A percentile compares a stretch with the other conserved stretches of the same genome.
Evolutionary conservation across 164 flowering plant species (phyloP).

Genomic region (Stephania cephalantha): DNA sequence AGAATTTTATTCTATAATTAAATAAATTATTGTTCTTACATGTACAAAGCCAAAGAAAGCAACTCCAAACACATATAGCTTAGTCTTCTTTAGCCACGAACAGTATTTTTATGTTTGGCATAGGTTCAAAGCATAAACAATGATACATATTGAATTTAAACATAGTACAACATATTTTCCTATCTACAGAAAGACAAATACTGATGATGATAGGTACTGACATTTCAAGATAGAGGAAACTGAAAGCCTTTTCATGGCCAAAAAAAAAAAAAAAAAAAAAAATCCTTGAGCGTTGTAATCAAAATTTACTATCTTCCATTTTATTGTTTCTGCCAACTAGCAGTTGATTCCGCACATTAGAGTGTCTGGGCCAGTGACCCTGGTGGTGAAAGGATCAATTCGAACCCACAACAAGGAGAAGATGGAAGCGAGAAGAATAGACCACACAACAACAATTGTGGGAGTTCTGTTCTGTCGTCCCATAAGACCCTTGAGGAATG

Average conservation of each 20-base stretch:
- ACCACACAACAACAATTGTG: constrained; percentile 14
- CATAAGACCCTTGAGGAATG: constrained; percentile 15
- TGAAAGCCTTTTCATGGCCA: background rate
- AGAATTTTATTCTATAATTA: background rate
- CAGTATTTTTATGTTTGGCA: background rate
- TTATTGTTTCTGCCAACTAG: background rate
- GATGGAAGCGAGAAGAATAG: constrained; percentile 14
- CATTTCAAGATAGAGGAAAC: background rate
- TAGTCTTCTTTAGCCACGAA: background rate
- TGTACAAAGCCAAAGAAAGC: background rate
- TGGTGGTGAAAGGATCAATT: constrained; percentile 11
- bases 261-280: too few relatives aligned
- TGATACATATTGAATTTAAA: background rate
- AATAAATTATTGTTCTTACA: background rate
- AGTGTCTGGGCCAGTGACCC: constrained; percentile 10
- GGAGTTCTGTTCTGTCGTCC: constrained; percentile 15
- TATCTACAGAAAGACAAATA: background rate
- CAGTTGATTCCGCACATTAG: constrained; percentile 8
- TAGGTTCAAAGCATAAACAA: background rate
- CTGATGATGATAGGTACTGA: background rate
- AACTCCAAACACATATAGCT: background rate
- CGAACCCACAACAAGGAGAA: constrained; percentile 15
- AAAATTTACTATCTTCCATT: background rate
- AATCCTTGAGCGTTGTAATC: background rate
- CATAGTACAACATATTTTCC: background rate